phyloP scores from a whole-genome alignment of 495 filamentous ascomycete species.

The Podospora conica region DNA sequence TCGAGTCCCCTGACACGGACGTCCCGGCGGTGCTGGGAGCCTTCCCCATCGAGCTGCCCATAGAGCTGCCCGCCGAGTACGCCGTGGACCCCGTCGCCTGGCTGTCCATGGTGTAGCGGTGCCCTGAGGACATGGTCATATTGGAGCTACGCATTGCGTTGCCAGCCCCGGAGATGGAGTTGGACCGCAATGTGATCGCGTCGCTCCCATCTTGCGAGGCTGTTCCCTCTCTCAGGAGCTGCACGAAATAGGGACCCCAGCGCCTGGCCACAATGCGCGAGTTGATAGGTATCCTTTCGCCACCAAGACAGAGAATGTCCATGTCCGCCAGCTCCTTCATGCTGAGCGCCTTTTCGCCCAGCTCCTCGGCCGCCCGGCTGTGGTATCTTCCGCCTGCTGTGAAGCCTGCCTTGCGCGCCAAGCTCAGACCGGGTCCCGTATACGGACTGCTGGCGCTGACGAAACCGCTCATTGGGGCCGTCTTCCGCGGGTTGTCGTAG shows the following conservation, averaged over 20 bases:
- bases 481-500: conserved; percentile 83
- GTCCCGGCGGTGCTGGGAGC: conserved; percentile 34
- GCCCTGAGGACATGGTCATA: conserved; percentile 74
- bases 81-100: conserved; percentile 52
- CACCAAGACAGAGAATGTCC: conserved; percentile 85
- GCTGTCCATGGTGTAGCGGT: conserved; percentile 48
- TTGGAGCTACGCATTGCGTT: conserved; percentile 64
- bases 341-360: conserved; percentile 72
- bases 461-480: conserved; percentile 70
- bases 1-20: conserved; percentile 26
- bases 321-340: conserved; percentile 90
- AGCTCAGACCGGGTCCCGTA: conserved; percentile 42
- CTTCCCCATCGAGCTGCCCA: conserved; percentile 34
- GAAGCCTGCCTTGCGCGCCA: conserved; percentile 56
- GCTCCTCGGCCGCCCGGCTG: conserved; percentile 68
- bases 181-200: conserved; percentile 37
- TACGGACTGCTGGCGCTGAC: conserved; percentile 71
- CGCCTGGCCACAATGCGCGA: conserved; percentile 77
- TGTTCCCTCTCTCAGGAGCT: conserved; percentile 72
- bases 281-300: conserved; percentile 89
- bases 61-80: conserved; percentile 41
- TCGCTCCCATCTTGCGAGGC: conserved; percentile 51
- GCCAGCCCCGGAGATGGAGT: conserved; percentile 34
- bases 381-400: conserved; percentile 61
- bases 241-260: conserved; percentile 94